Conservation (phyloP, 1,284 basidiomycete species). For the Trichosporon ovoides region DNA sequence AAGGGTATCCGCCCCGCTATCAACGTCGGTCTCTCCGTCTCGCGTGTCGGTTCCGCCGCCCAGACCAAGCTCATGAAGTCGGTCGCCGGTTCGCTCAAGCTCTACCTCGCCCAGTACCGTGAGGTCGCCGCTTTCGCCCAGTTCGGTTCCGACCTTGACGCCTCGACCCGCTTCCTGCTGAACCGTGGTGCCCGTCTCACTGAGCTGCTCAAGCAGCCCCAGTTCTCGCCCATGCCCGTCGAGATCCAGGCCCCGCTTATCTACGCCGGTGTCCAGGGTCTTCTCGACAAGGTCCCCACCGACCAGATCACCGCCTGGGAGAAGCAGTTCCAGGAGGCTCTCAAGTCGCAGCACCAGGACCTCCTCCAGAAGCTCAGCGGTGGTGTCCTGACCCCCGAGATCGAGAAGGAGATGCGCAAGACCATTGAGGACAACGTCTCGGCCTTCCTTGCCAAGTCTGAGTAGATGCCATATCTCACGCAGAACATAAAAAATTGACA, state of each 20-base stretch:
- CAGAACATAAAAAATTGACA: neutral
- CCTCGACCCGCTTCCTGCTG: slow-evolving; percentile 94
- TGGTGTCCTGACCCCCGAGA: slow-evolving; percentile 78
- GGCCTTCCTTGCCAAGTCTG: slow-evolving; percentile 56
- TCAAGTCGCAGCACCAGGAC: slow-evolving; percentile 61
- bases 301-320: slow-evolving; percentile 95
- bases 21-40: slow-evolving; percentile 99
- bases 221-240: slow-evolving; percentile 77
- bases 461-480: neutral
- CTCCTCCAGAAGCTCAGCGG: slow-evolving; percentile 77
- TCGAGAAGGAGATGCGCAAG: slow-evolving; percentile 91
- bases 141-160: slow-evolving; percentile 99
- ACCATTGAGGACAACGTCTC: slow-evolving; percentile 77
- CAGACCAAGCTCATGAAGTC: slow-evolving; percentile 99
- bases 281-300: slow-evolving; percentile 86
- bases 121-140: slow-evolving; percentile 95
- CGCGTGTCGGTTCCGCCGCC: slow-evolving; percentile 98
- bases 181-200: slow-evolving; percentile 96
- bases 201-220: slow-evolving; percentile 98
- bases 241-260: slow-evolving; percentile 98
- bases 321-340: slow-evolving; percentile 59
- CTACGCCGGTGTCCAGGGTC: slow-evolving; percentile 98
- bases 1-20: slow-evolving; percentile 98
- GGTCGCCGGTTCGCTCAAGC: slow-evolving; percentile 98
- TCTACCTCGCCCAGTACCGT: slow-evolving; percentile 99